Percentiles rank a stretch among this genome's conserved stretches.
Evolutionary conservation across 495 filamentous ascomycete genomes (phyloP).

Genomic region (Lasiosphaeria ovina): DNA sequence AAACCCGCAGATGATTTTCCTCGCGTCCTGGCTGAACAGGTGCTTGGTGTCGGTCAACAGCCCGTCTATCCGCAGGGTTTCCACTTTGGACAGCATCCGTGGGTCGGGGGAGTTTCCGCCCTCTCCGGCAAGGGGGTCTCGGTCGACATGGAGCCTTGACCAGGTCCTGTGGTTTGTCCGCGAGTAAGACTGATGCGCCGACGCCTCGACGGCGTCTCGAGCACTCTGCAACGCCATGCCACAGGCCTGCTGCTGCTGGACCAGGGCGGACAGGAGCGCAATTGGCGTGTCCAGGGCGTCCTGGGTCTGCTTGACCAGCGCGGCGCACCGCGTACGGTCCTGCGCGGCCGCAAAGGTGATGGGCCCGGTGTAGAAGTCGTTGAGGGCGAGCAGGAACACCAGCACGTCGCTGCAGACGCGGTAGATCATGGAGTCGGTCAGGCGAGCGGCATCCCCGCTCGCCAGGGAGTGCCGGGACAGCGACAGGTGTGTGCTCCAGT

Average conservation of each 20-base stretch:
- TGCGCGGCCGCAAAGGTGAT: conserved; percentile 14
- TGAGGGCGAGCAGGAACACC: conserved; percentile 17
- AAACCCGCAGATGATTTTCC: conserved; percentile 9
- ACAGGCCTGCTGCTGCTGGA: background rate
- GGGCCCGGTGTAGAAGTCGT: conserved; percentile 18
- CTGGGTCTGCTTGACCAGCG: conserved; percentile 14
- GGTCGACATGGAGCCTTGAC: background rate
- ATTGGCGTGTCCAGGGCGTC: conserved; percentile 13
- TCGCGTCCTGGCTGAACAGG: conserved; percentile 2
- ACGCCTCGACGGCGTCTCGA: conserved; percentile 6
- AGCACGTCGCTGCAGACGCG: conserved; percentile 16
- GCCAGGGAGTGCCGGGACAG: conserved; percentile 8
- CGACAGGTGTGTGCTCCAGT: conserved; percentile 18
- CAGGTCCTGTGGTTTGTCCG: background rate
- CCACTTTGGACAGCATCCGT: conserved; percentile 5
- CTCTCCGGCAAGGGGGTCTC: background rate
- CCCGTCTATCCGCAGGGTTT: conserved; percentile 12
- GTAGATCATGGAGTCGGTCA: conserved; percentile 17
- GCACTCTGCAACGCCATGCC: conserved; percentile 9
- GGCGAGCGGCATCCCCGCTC: conserved; percentile 7
- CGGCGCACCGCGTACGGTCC: conserved; percentile 3
- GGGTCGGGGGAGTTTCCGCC: background rate
- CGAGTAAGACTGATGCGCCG: background rate
- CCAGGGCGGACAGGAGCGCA: conserved; percentile 8
- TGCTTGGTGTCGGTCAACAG: background rate